Evolutionary conservation across 345 rosid species (phyloP).

Genomic region (Populus nigra): DNA sequence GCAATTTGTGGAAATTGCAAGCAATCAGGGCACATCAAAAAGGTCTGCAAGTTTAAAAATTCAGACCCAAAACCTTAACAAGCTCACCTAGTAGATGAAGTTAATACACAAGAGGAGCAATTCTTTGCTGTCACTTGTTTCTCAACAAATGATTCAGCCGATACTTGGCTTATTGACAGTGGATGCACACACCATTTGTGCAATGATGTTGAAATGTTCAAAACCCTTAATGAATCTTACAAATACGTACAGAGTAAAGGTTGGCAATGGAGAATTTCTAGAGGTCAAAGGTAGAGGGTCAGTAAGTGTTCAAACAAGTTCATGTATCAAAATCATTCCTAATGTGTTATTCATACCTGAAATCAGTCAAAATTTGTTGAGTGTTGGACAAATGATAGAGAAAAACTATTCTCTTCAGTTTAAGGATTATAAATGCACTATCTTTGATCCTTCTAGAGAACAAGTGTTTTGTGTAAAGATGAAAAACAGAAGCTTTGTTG

Average conservation of each 20-base stretch:
- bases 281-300: background rate
- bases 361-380: too few species aligned
- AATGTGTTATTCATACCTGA: background rate
- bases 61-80: background rate
- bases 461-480: too few species aligned
- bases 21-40: too few species aligned
- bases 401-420: too few species aligned
- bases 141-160: background rate
- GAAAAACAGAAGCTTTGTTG: too few species aligned
- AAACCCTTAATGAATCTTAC: background rate
- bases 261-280: background rate
- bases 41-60: too few species aligned
- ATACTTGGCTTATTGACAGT: conserved; percentile 1
- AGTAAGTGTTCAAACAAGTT: background rate
- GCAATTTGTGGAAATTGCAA: too few species aligned
- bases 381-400: too few species aligned
- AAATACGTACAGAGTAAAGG: background rate
- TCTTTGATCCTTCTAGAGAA: too few species aligned
- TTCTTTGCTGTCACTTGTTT: background rate
- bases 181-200: background rate
- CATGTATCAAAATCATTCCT: too few species aligned
- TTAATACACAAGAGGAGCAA: background rate
- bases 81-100: background rate
- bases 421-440: too few species aligned
- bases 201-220: background rate